Conservation (phyloP, 108 stramenopile species). For the Fragilaria crotonensis region DNA sequence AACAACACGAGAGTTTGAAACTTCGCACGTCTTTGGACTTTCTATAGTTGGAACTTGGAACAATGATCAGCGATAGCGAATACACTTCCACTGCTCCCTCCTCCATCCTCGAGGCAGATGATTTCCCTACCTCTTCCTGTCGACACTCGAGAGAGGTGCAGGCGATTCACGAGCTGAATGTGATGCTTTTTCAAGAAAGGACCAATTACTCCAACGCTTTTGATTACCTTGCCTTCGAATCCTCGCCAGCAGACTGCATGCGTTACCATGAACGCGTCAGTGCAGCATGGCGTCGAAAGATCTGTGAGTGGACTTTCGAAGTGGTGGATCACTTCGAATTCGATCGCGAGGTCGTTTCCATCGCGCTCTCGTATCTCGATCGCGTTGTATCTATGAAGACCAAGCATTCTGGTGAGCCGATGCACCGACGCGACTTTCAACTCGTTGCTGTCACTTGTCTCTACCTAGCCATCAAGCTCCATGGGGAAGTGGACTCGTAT, state of each 20-base stretch:
- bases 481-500: conserved; percentile 36
- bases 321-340: conserved; percentile 54
- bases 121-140: too few species aligned
- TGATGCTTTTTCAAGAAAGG: background rate
- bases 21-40: too few species aligned
- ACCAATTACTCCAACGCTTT: background rate
- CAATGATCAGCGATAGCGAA: too few species aligned
- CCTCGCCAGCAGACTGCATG: background rate
- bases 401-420: conserved; percentile 2
- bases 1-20: too few species aligned
- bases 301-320: conserved; percentile 59
- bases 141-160: background rate
- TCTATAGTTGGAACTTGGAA: too few species aligned
- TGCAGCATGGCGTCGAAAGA: conserved; percentile 37
- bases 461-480: conserved; percentile 61
- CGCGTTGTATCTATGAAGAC: conserved; percentile 29
- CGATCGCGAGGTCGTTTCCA: conserved; percentile 55
- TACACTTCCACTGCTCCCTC: too few species aligned
- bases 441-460: conserved; percentile 50
- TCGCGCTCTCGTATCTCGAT: conserved; percentile 49
- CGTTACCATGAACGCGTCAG: background rate
- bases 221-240: background rate
- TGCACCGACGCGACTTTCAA: conserved; percentile 32
- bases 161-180: background rate
- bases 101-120: too few species aligned